These are phyloP conservation scores for Volvox africanus DNA, from an alignment of 139 green algal species.

Conservation along the genomic window DNA sequence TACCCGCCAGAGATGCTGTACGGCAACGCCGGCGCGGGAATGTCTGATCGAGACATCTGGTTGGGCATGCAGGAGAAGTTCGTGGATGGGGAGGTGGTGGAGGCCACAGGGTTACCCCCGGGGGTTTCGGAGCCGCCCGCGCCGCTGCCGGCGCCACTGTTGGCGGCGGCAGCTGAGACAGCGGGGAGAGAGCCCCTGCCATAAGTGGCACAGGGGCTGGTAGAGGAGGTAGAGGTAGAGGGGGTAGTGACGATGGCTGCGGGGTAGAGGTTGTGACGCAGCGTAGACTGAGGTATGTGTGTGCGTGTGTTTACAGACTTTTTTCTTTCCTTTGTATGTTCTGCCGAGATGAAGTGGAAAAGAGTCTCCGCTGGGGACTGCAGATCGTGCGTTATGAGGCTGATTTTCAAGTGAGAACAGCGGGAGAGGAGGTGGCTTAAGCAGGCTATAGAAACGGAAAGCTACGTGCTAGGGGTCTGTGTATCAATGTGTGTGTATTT, in stretches of 20 bases:
- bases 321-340: too few relatives aligned
- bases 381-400: too few relatives aligned
- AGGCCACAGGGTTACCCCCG: background rate
- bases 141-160: background rate
- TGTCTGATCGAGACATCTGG: constrained; percentile 41
- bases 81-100: constrained; percentile 39
- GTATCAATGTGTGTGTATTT: too few relatives aligned
- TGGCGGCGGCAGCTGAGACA: background rate
- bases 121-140: background rate
- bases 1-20: constrained; percentile 54
- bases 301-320: too few relatives aligned
- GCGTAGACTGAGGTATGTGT: too few relatives aligned
- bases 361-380: too few relatives aligned
- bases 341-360: too few relatives aligned
- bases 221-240: background rate
- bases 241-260: background rate
- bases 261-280: too few relatives aligned
- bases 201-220: background rate
- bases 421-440: too few relatives aligned
- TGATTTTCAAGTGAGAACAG: too few relatives aligned
- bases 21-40: background rate
- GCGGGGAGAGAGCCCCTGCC: background rate
- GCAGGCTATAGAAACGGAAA: too few relatives aligned
- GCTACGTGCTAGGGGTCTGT: too few relatives aligned
- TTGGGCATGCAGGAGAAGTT: constrained; percentile 47